Base-by-base conservation (phyloP, 106 monocot genomes). In the Narthecium ossifragum region DNA sequence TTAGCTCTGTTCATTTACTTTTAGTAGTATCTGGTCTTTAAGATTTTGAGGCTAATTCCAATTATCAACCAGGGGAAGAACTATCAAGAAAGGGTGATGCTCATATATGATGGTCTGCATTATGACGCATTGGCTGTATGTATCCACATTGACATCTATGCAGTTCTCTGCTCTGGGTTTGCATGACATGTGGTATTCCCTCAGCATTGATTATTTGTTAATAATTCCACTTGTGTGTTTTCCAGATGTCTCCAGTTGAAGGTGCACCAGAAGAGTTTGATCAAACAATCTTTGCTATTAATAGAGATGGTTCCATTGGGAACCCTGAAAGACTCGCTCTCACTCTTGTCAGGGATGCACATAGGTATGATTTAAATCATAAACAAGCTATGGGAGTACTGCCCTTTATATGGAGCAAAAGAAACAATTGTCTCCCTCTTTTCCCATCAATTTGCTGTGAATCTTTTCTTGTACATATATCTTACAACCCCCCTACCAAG, bases 41-140 rank as follows among this genome's bases (percentile, higher is more conserved):
- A n/a, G n/a, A n/a, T n/a, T n/a, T n/a, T 43, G 43, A 43, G 12
- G 43, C 4, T 13, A 43, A 11, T 13, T 43, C 12, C 43, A 43
- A 11, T 43, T 7, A 43, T 43, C 4, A 7, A n/a, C 65, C 87
- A 98, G 98, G 84, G 45, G 51, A 84, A 79, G 34, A 72, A 80
- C 8, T 91, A 91, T 62, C 10, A 53, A 20, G 98, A 98, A 69
- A 80, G 91, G 64, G 91, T 85, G 47, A 91, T 98, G 98, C 87
- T 98, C 14, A 79, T 98, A 36, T 98, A 98, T 68, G 98, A 98
- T 75, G 98, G 98, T 41, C 53, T 98, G 28, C 98, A 98, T 72
- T 98, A 91, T 62, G 98, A 98, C 70, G 91, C 98, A 48, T 76
- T 98, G 62, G 96, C 96, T 58, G 96, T 98, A 88, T 65, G 90